Conservation (phyloP, 352 stramenopile species). For the Aphanomyces stellatus region DNA sequence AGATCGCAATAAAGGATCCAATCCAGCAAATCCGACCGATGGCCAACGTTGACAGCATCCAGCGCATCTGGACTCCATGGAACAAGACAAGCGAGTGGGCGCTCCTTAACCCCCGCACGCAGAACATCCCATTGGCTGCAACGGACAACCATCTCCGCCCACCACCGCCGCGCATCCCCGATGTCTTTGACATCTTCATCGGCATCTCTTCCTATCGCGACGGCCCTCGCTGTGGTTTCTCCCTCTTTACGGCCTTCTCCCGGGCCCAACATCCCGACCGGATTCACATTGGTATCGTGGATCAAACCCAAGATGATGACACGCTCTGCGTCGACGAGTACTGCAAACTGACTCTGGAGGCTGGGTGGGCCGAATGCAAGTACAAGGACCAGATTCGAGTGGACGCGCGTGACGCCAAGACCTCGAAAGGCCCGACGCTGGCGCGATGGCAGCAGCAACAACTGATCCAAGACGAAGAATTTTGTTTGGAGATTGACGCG, state of each 20-base stretch:
- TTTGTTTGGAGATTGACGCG: background rate
- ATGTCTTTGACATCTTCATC: background rate
- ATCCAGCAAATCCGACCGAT: too few species aligned
- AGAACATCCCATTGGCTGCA: background rate
- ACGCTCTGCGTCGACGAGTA: constrained; percentile 12
- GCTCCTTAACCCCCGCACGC: background rate
- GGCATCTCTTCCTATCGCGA: constrained; percentile 3
- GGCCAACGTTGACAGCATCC: too few species aligned
- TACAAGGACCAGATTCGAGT: constrained; percentile 3
- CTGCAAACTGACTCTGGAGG: background rate
- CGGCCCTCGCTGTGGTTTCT: background rate
- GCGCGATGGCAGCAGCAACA: background rate
- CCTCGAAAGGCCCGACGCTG: background rate
- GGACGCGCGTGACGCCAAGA: background rate
- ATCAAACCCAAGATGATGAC: constrained; percentile 3
- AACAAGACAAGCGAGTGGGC: too few species aligned
- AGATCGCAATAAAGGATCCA: too few species aligned
- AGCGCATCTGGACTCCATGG: too few species aligned
- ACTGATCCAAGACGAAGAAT: constrained; percentile 5
- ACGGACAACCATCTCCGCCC: background rate
- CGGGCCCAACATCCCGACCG: background rate
- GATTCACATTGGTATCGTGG: constrained; percentile 12
- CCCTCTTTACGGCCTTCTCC: constrained; percentile 2
- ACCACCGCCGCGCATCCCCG: background rate
- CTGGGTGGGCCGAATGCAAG: background rate